Percentiles rank a stretch among this genome's conserved stretches.
phyloP scores from a whole-genome alignment of 2,329 filamentous ascomycete genomes.

The Arthrobotrys musiformis region DNA sequence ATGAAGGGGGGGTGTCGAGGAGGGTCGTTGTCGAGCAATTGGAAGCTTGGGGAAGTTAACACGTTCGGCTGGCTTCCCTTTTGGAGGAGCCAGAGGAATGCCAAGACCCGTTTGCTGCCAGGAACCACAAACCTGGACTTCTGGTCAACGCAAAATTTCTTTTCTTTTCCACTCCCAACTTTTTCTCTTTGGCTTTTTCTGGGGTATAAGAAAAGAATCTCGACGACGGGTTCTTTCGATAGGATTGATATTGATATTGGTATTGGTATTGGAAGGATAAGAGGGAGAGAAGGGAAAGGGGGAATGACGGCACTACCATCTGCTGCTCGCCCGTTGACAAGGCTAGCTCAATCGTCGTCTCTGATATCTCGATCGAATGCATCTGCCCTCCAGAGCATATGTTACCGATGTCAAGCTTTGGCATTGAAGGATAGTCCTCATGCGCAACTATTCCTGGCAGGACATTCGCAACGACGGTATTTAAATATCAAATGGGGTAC shows the following conservation, averaged over 20 bases:
- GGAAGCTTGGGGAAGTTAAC: constrained; percentile 29
- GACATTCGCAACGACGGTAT: constrained; percentile 3
- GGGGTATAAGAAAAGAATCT: too few species aligned
- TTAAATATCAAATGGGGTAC: constrained; percentile 35
- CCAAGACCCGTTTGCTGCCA: constrained; percentile 13
- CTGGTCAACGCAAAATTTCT: constrained; percentile 28
- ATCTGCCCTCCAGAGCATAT: constrained; percentile 1
- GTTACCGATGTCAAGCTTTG: constrained; percentile 22
- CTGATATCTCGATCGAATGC: constrained; percentile 11
- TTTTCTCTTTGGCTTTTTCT: constrained; percentile 1
- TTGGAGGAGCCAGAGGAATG: neutral
- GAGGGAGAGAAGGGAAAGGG: neutral
- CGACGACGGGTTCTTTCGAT: neutral
- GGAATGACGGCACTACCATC: constrained; percentile 40
- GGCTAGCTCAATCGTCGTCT: constrained; percentile 24
- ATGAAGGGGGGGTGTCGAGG: constrained; percentile 25
- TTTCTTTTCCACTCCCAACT: neutral
- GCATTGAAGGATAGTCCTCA: neutral
- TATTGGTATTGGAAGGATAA: too few species aligned
- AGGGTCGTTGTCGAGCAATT: neutral
- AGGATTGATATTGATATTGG: too few species aligned
- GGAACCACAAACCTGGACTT: neutral
- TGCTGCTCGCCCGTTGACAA: constrained; percentile 24
- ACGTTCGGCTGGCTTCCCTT: constrained; percentile 15
- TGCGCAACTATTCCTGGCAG: neutral